These are phyloP conservation scores for Elsinoe perseae DNA, from an alignment of 2,329 filamentous ascomycete genomes.

Conservation along the genomic window DNA sequence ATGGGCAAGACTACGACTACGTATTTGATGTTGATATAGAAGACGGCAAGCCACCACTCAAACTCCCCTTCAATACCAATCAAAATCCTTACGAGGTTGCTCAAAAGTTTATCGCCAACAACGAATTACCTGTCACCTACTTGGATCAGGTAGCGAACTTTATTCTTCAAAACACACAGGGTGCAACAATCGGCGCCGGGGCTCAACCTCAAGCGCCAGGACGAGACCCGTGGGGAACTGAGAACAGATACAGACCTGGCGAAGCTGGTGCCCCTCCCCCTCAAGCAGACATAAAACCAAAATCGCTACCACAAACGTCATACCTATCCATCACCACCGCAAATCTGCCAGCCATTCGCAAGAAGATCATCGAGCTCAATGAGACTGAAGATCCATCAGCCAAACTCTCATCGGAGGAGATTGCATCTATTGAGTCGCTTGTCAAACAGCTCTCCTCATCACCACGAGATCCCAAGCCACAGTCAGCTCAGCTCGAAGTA, in stretches of 20 bases:
- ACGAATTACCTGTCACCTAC: constrained; percentile 79
- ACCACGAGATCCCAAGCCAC: constrained; percentile 35
- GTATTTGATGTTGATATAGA: constrained; percentile 97
- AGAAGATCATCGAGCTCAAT: constrained; percentile 72
- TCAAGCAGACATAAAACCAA: constrained; percentile 39
- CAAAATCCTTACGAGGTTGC: constrained; percentile 90
- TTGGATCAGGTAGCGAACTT: constrained; percentile 90
- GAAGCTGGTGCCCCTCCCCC: constrained; percentile 41
- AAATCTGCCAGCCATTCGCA: constrained; percentile 62
- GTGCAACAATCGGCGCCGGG: constrained; percentile 61
- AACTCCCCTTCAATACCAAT: constrained; percentile 86
- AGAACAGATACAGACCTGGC: constrained; percentile 70
- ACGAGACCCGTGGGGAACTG: constrained; percentile 69
- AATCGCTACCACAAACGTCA: constrained; percentile 66
- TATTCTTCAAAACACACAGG: constrained; percentile 82
- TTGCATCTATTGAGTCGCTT: constrained; percentile 54
- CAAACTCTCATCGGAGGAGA: constrained; percentile 41
- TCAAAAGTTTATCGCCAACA: constrained; percentile 80
- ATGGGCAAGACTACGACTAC: constrained; percentile 87
- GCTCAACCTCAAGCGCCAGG: constrained; percentile 40
- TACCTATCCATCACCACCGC: constrained; percentile 71
- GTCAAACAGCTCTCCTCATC: constrained; percentile 55
- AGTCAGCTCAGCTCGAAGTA: constrained; percentile 44
- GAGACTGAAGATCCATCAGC: constrained; percentile 15
- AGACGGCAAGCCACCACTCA: constrained; percentile 84